Evolutionary conservation across 352 stramenopile genomes (phyloP), one percentile per base, ranked within the genome.

Genomic region (Phytophthora syringae): DNA sequence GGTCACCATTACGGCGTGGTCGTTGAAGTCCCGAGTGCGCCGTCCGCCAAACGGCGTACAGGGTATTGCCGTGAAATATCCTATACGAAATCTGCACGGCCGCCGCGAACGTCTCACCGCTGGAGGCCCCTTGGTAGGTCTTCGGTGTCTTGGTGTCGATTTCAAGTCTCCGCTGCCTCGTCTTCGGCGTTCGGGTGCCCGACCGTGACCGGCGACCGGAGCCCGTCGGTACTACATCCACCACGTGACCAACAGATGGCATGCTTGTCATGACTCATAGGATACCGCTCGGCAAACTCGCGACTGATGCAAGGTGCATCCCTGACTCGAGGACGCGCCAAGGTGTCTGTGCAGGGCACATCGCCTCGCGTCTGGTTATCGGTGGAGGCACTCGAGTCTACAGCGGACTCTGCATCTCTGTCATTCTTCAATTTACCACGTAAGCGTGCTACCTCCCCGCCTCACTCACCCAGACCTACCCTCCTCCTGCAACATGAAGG

Each of bases 341-440:
- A 43, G 18, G 49, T 67, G 63, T 30, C 56, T 39, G 63, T 71
- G 63, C 63, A 50, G 3, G 27, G 43, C 63, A 60, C 30, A 72
- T 72, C 58, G 20, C n/a, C 12, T 47, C 49, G 42, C 30, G 34
- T 39, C 10, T 54, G 27, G 15, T 16, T 25, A 11, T 36, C 36
- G 12, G 7, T 37, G 16, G 24, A 21, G 53, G 47, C 32, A 42
- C 30, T 50, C 47, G 50, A 39, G 27, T 18, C 28, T 24, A 11
- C n/a, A n/a, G n/a, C n/a, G n/a, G n/a, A n/a, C n/a, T n/a, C n/a
- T n/a, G n/a, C n/a, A n/a, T n/a, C n/a, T n/a, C n/a, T n/a, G 20
- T 55, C 60, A 71, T 67, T 75, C 44, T 15, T 5, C 52, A 68
- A 72, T 52, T 75, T 57, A 66, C 67, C 45, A 62, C 57, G 22